phyloP scores from a whole-genome alignment of 2,329 filamentous ascomycete genomes.

The Aureobasidium sp. region DNA sequence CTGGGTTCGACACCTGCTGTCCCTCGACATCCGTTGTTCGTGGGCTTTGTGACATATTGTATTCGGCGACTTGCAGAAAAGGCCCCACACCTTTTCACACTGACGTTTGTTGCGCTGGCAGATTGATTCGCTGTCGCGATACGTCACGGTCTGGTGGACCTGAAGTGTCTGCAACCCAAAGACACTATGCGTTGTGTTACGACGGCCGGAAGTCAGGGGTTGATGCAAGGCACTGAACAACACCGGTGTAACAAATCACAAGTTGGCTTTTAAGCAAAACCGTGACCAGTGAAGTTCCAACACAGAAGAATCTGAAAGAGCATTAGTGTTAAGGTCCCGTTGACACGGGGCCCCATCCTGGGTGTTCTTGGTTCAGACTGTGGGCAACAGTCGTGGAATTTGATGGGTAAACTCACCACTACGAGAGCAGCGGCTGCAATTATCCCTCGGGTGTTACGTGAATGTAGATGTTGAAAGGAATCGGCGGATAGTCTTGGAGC shows the following conservation, averaged over 20 bases:
- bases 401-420: not conserved
- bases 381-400: not conserved
- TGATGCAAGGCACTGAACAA: constrained; percentile 14
- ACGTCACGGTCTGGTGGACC: constrained; percentile 20
- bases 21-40: constrained; percentile 81
- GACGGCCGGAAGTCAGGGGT: not conserved
- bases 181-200: constrained; percentile 14
- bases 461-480: not conserved
- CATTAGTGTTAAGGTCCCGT: not conserved
- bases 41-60: constrained; percentile 88
- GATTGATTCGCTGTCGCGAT: constrained; percentile 23
- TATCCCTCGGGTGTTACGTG: not conserved
- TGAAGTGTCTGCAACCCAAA: constrained; percentile 11
- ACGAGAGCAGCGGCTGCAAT: not conserved
- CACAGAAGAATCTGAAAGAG: not conserved
- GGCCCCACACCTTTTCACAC: not conserved
- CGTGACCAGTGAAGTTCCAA: not conserved
- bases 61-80: constrained; percentile 53
- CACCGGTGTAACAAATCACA: not conserved
- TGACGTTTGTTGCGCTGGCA: constrained; percentile 22
- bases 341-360: not conserved
- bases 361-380: not conserved
- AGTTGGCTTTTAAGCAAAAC: not conserved
- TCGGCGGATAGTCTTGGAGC: not conserved
- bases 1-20: constrained; percentile 20